Percentiles rank a stretch among this genome's conserved stretches.
Conservation (phyloP, 2,329 filamentous ascomycete genomes). For the Emericellopsis cladophorae region DNA sequence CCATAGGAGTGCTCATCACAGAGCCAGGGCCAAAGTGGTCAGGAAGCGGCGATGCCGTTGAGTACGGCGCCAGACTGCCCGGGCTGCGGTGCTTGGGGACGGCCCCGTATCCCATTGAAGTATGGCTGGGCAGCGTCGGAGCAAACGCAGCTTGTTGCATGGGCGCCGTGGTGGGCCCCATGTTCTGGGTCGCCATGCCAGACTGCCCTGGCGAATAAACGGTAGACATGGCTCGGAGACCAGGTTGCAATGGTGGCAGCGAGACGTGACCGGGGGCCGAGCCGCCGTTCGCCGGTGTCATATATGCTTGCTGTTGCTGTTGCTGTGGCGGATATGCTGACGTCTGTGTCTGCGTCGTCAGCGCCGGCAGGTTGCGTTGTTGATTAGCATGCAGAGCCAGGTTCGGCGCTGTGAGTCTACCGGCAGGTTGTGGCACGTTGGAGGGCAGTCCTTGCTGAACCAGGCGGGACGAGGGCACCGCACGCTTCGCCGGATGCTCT, state of each 20-base stretch:
- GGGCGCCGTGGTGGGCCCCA: slow-evolving; percentile 10
- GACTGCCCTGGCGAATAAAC: slow-evolving; percentile 49
- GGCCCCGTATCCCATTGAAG: slow-evolving; percentile 29
- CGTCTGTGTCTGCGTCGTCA: slow-evolving; percentile 6
- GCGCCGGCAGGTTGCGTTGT: background rate
- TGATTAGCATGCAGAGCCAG: slow-evolving; percentile 49
- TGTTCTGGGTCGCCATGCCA: slow-evolving; percentile 22
- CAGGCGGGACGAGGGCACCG: slow-evolving; percentile 11
- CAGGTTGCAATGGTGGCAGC: slow-evolving; percentile 47
- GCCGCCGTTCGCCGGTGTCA: background rate
- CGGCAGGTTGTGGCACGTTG: slow-evolving; percentile 2
- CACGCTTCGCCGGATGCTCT: slow-evolving; percentile 44
- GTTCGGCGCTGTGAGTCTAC: slow-evolving; percentile 56
- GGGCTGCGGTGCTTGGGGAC: slow-evolving; percentile 42
- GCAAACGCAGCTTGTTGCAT: slow-evolving; percentile 3
- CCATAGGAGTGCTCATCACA: slow-evolving; percentile 41
- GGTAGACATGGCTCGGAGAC: slow-evolving; percentile 62
- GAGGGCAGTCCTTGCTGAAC: slow-evolving; percentile 4
- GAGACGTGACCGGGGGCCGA: slow-evolving; percentile 26
- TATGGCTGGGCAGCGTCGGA: slow-evolving; percentile 10
- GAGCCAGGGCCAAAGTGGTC: slow-evolving; percentile 43
- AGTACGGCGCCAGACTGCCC: slow-evolving; percentile 29
- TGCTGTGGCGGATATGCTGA: slow-evolving; percentile 1
- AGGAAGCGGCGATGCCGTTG: slow-evolving; percentile 53
- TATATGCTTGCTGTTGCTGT: background rate